These are phyloP conservation scores for Ascodesmis nigricans DNA, from an alignment of 495 filamentous ascomycete genomes.

Conservation along the genomic window DNA sequence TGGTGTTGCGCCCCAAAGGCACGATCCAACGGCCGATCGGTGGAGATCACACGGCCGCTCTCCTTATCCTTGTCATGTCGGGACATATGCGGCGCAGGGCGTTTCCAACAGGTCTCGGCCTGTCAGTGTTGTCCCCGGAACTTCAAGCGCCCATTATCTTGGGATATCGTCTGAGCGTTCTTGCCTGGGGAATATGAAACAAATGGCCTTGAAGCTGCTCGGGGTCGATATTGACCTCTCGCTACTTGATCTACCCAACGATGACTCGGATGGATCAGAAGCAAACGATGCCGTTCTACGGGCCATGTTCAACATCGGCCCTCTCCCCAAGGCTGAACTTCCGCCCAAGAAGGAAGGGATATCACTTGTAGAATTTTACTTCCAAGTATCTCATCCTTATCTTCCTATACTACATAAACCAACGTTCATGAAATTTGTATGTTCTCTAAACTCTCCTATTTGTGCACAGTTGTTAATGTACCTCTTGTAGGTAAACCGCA, in stretches of 20 bases:
- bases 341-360: conserved; percentile 35
- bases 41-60: too few species aligned
- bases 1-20: too few species aligned
- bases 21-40: too few species aligned
- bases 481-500: conserved; percentile 29
- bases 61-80: too few species aligned
- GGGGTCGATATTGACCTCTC: conserved; percentile 58
- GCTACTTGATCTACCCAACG: conserved; percentile 30
- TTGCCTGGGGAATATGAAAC: conserved; percentile 48
- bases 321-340: conserved; percentile 32
- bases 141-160: conserved; percentile 44
- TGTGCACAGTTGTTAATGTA: neutral
- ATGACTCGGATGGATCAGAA: conserved; percentile 35
- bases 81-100: too few species aligned
- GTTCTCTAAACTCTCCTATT: conserved; percentile 2
- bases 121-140: conserved; percentile 31
- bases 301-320: conserved; percentile 36
- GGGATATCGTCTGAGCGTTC: conserved; percentile 46
- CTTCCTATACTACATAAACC: conserved; percentile 49
- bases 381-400: conserved; percentile 48
- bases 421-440: conserved; percentile 42
- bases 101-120: too few species aligned
- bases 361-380: conserved; percentile 47
- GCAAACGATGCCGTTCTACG: conserved; percentile 37
- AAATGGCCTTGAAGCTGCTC: conserved; percentile 47